Evolutionary conservation across 345 rosid species (phyloP).

Genomic region (Microthlaspi erraticum): DNA sequence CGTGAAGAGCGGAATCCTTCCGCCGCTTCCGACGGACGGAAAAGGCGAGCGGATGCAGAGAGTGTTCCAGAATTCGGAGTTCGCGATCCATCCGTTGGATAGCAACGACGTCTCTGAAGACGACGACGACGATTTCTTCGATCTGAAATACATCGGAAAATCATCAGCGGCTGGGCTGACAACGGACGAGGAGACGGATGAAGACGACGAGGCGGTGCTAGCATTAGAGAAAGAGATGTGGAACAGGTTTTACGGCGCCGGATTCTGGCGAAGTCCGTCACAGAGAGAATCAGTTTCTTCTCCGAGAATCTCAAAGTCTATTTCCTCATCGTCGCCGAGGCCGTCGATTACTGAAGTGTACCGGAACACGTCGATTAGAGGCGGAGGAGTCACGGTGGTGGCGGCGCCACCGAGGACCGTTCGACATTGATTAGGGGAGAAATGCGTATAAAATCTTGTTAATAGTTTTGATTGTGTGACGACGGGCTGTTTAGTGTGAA

Average conservation of each 20-base stretch:
- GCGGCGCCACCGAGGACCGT: constrained; percentile 32
- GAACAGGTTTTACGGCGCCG: constrained; percentile 61
- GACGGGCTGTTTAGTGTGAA: neutral
- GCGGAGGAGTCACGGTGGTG: constrained; percentile 26
- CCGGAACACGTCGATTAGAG: constrained; percentile 14
- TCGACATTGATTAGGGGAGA: constrained; percentile 29
- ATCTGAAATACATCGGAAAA: constrained; percentile 26
- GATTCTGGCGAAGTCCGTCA: constrained; percentile 79
- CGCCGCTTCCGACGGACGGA: constrained; percentile 23
- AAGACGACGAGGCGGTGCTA: constrained; percentile 47
- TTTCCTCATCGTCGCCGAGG: constrained; percentile 28
- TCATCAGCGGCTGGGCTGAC: constrained; percentile 26
- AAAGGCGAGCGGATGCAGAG: constrained; percentile 36
- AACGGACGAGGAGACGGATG: constrained; percentile 43
- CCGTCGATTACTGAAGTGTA: constrained; percentile 28
- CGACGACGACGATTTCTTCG: constrained; percentile 31
- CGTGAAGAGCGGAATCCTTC: constrained; percentile 47
- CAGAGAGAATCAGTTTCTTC: constrained; percentile 47
- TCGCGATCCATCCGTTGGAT: constrained; percentile 43
- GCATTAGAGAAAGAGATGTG: constrained; percentile 71
- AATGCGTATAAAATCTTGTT: constrained; percentile 11
- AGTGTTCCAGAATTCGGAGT: constrained; percentile 45
- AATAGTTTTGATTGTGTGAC: constrained; percentile 27
- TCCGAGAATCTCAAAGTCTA: constrained; percentile 33
- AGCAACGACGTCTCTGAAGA: constrained; percentile 39